Evolutionary conservation across 2,329 filamentous ascomycete genomes (phyloP), one percentile per base, ranked within the genome.

Genomic region (Aspergillus fumigatiaffinis): DNA sequence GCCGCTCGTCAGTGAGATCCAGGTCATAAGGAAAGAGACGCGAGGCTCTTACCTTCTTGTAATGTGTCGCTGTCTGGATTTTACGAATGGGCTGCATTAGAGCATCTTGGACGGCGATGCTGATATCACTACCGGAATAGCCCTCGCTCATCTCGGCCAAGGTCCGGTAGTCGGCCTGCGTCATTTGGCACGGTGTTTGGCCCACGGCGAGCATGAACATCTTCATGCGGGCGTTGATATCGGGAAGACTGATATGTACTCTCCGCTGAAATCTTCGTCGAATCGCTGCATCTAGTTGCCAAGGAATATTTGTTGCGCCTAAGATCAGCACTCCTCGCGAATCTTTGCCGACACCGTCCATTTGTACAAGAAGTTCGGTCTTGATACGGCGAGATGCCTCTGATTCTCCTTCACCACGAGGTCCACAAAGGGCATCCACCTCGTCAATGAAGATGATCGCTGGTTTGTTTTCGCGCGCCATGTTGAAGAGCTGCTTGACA

Each of bases 381-480:
- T 99, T 99, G 82, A 99, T 99, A 73, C 94, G 89, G 60, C 94
- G 86, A 53, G 92, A 97, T 1, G 95, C 94, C 80, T 99, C 94
- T 1, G 92, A 97, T 79, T 99, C 95, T 72, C 94, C 94, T 82
- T 99, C 94, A 50, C 86, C 87, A 69, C 94, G 86, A 8, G 93
- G 92, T 0, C 94, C 94, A 71, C 94, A 97, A 1, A 99, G 87
- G 4, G 94, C 94, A 74, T 99, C 94, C 62, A 97, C 92, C 76
- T 97, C 93, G 74, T 97, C 93, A 70, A 97, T 97, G 78, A 97
- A 97, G 75, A 97, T 97, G 72, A 99, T 97, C 1, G 92, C 94
- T 0, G 94, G 94, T 68, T 94, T 96, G 76, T 97, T 97, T 74
- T 99, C 94, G 74, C 95, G 88, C 0, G 94, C 94, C 90, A 99